phyloP scores from a whole-genome alignment of 257 asterid species.

The Eustoma russellianum region DNA sequence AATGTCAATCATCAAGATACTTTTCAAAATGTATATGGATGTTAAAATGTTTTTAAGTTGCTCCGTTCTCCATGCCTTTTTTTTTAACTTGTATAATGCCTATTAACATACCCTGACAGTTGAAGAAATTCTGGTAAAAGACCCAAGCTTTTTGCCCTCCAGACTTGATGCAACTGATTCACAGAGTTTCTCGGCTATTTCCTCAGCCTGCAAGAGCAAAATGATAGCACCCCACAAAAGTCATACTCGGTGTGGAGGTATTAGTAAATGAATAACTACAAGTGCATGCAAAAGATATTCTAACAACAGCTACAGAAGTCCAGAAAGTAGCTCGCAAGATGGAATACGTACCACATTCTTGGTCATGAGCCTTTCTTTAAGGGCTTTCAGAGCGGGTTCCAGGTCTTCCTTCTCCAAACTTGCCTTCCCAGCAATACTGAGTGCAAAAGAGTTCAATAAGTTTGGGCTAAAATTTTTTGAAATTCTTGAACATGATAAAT shows the following conservation, averaged over 20 bases:
- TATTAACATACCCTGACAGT: slow-evolving; percentile 63
- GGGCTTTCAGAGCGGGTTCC: slow-evolving; percentile 91
- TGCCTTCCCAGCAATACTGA: slow-evolving; percentile 88
- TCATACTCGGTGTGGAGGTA: not conserved
- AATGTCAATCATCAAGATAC: too few relatives aligned
- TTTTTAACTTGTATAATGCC: not conserved
- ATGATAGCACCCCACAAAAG: slow-evolving; percentile 6
- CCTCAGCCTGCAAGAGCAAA: slow-evolving; percentile 67
- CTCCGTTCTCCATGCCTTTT: not conserved
- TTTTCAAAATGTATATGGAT: too few relatives aligned
- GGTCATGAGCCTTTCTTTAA: slow-evolving; percentile 95
- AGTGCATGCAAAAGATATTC: not conserved
- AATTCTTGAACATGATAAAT: not conserved
- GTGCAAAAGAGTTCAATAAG: slow-evolving; percentile 2
- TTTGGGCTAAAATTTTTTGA: not conserved
- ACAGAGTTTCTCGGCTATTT: slow-evolving; percentile 95
- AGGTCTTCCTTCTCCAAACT: slow-evolving; percentile 82
- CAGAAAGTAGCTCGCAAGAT: not conserved
- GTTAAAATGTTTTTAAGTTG: too few relatives aligned
- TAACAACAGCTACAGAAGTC: not conserved
- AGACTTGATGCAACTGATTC: slow-evolving; percentile 96
- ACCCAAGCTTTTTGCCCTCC: slow-evolving; percentile 83
- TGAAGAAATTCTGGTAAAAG: slow-evolving; percentile 88
- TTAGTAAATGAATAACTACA: not conserved
- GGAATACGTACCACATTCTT: slow-evolving; percentile 83